A percentile compares a stretch with the other conserved stretches of the same genome.
These are phyloP conservation scores for Blastobotrys attinorum DNA, from an alignment of 805 yeast species.

Conservation along the genomic window DNA sequence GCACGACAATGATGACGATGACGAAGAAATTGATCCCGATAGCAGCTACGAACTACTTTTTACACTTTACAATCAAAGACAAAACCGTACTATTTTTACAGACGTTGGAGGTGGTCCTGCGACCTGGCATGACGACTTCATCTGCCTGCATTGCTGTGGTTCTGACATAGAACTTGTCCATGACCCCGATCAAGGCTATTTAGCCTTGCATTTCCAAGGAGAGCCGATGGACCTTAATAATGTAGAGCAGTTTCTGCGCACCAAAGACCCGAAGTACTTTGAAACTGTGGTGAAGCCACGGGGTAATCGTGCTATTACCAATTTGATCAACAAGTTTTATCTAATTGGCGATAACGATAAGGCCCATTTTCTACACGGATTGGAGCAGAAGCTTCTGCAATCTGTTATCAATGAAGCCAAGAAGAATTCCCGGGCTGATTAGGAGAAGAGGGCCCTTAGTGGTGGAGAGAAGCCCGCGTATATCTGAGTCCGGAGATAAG, in stretches of 20 bases:
- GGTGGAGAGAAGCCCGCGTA: too few relatives aligned
- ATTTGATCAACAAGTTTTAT: conserved; percentile 1
- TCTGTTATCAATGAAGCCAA: not conserved
- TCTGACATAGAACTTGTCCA: conserved; percentile 17
- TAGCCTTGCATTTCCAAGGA: conserved; percentile 17
- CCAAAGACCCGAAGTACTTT: conserved; percentile 4
- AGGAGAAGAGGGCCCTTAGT: not conserved
- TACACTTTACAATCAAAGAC: conserved; percentile 18
- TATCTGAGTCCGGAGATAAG: too few relatives aligned
- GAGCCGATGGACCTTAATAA: conserved; percentile 16
- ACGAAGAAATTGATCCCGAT: conserved; percentile 8
- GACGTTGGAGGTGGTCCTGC: not conserved
- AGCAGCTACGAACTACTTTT: conserved; percentile 18
- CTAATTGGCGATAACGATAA: not conserved
- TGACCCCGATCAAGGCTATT: conserved; percentile 13
- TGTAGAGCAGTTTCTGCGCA: conserved; percentile 6
- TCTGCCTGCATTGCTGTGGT: conserved; percentile 19
- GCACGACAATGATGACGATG: conserved; percentile 7
- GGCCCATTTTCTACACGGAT: not conserved
- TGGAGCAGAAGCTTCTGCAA: not conserved
- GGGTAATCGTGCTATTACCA: conserved; percentile 1
- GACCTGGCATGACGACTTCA: conserved; percentile 20
- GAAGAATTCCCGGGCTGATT: not conserved
- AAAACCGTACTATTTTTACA: conserved; percentile 9
- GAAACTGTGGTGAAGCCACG: conserved; percentile 3